phyloP scores from a whole-genome alignment of 257 asterid genomes.

The Solanum pimpinellifolium region DNA sequence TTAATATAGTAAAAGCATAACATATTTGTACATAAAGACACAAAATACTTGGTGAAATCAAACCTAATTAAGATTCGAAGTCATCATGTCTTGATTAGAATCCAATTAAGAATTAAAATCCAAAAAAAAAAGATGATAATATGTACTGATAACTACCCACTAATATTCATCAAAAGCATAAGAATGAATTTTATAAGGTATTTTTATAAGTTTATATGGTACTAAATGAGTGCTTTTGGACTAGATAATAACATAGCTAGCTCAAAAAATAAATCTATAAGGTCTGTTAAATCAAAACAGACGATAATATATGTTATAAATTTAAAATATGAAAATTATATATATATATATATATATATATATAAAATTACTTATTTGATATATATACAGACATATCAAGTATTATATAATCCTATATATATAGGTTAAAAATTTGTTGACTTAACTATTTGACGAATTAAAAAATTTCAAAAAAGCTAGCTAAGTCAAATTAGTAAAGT shows the following conservation, averaged over 20 bases:
- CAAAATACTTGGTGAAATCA: neutral
- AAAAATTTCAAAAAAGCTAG: neutral
- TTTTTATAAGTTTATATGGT: neutral
- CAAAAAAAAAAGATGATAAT: neutral
- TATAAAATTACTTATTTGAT: too few species aligned
- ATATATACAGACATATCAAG: too few species aligned
- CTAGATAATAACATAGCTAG: neutral
- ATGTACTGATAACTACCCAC: neutral
- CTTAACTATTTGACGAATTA: neutral
- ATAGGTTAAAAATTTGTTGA: neutral
- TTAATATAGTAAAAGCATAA: neutral
- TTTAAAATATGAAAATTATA: neutral
- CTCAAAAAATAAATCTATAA: neutral
- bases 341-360: too few species aligned
- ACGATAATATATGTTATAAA: neutral
- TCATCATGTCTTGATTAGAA: neutral
- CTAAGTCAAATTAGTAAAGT: neutral
- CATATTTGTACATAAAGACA: neutral
- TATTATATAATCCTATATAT: too few species aligned
- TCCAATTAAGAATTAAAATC: neutral
- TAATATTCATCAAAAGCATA: neutral
- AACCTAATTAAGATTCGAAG: neutral
- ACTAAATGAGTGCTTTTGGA: neutral
- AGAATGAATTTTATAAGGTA: neutral
- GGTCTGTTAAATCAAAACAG: neutral